Evolutionary conservation across 805 yeast genomes (phyloP).

Genomic region (Saccharomycopsis fermentans): DNA sequence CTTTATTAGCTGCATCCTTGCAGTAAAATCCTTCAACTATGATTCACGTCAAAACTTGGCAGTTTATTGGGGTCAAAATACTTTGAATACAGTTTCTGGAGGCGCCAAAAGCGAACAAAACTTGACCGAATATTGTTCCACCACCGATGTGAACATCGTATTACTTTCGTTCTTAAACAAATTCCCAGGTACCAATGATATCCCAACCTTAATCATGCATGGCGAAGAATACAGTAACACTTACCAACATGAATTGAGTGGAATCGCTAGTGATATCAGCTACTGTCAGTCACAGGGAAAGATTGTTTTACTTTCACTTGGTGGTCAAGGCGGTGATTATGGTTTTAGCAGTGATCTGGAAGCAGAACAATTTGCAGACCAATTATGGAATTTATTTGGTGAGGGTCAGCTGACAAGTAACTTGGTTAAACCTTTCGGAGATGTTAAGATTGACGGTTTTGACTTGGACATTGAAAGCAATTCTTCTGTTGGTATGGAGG

Average conservation of each 20-base stretch:
- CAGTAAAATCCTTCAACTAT: slow-evolving; percentile 25
- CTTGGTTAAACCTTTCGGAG: slow-evolving; percentile 37
- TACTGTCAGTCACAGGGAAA: slow-evolving; percentile 54
- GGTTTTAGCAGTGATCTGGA: slow-evolving; percentile 41
- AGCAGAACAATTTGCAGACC: slow-evolving; percentile 43
- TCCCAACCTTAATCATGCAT: slow-evolving; percentile 38
- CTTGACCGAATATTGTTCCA: slow-evolving; percentile 52
- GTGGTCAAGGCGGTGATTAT: slow-evolving; percentile 49
- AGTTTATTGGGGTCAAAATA: slow-evolving; percentile 83
- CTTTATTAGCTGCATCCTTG: not conserved
- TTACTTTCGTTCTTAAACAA: slow-evolving; percentile 58
- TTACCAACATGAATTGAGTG: slow-evolving; percentile 17
- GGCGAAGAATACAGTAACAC: slow-evolving; percentile 15
- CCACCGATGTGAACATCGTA: slow-evolving; percentile 60
- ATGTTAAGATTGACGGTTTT: slow-evolving; percentile 62
- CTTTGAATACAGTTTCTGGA: slow-evolving; percentile 43
- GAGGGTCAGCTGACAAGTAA: slow-evolving; percentile 25
- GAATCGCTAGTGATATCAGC: slow-evolving; percentile 43
- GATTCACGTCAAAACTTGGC: slow-evolving; percentile 50
- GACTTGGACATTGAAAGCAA: slow-evolving; percentile 80
- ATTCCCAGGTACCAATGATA: slow-evolving; percentile 37
- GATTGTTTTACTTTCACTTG: slow-evolving; percentile 49
- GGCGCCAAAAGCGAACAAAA: slow-evolving; percentile 30
- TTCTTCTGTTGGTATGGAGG: slow-evolving; percentile 52
- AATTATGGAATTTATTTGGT: slow-evolving; percentile 47